Evolutionary conservation across 1,284 basidiomycete species (phyloP).

Genomic region (Sparassis latifolia): DNA sequence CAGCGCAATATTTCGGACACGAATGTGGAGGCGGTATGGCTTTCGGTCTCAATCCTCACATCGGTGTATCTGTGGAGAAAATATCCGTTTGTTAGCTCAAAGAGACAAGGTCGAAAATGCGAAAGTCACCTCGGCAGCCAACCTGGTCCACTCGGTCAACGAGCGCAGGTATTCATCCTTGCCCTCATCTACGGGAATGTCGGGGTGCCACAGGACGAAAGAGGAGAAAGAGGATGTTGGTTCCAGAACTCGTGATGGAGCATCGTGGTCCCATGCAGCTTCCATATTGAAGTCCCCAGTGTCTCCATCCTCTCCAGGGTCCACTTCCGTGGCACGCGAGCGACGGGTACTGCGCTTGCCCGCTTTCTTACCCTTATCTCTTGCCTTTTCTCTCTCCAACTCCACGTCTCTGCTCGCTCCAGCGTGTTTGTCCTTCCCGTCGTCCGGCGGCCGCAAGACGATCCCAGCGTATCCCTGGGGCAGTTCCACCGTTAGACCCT

Average conservation of each 20-base stretch:
- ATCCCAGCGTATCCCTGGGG: conserved; percentile 66
- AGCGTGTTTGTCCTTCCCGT: conserved; percentile 10
- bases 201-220: conserved; percentile 68
- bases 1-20: no score
- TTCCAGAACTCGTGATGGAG: conserved; percentile 31
- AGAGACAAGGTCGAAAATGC: no score
- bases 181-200: conserved; percentile 58
- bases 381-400: conserved; percentile 12
- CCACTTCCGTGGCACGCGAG: conserved; percentile 11
- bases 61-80: conserved; percentile 4
- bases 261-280: conserved; percentile 18
- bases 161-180: conserved; percentile 64
- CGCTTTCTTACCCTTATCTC: conserved; percentile 1
- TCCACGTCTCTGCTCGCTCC: conserved; percentile 8
- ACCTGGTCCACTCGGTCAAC: conserved; percentile 57
- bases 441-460: conserved; percentile 37
- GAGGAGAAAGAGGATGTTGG: conserved; percentile 50
- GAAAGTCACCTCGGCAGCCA: conserved; percentile 47
- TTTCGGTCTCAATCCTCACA: conserved; percentile 1
- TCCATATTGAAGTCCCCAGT: conserved; percentile 7
- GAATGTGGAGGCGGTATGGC: no score
- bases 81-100: no score
- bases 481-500: conserved; percentile 54
- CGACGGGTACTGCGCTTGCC: conserved; percentile 16
- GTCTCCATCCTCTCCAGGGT: conserved; percentile 16